Conservation (phyloP, 352 stramenopile genomes). For the Globisporangium acanthophoron region DNA sequence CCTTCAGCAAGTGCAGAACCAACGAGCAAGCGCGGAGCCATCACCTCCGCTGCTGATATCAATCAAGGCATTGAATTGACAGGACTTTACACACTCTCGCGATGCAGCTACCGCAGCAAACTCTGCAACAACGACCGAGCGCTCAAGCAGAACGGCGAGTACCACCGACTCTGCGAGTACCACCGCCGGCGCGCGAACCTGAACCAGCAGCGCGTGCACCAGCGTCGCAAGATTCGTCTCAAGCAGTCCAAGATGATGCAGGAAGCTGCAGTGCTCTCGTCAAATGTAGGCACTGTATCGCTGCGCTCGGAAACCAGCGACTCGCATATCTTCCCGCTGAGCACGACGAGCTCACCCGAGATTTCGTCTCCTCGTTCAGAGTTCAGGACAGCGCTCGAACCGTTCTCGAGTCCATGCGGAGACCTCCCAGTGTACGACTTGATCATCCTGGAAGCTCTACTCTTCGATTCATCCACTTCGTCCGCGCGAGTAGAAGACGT, state of each 20-base stretch:
- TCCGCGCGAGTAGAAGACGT: not conserved
- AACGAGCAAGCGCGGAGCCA: not conserved
- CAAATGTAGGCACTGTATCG: too few relatives aligned
- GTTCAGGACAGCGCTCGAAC: not conserved
- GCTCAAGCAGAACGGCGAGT: conserved; percentile 29
- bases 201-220: conserved; percentile 33
- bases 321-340: too few relatives aligned
- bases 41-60: too few relatives aligned
- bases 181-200: conserved; percentile 36
- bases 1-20: too few relatives aligned
- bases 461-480: conserved; percentile 1
- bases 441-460: conserved; percentile 6
- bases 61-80: too few relatives aligned
- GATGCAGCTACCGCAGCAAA: conserved; percentile 20
- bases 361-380: not conserved
- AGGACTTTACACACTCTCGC: not conserved
- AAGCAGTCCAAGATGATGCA: not conserved
- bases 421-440: conserved; percentile 5
- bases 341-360: too few relatives aligned
- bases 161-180: conserved; percentile 34
- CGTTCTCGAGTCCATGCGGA: conserved; percentile 6
- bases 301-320: too few relatives aligned
- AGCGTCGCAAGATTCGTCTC: conserved; percentile 15
- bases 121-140: conserved; percentile 22
- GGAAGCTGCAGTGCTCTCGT: not conserved